Conservation (phyloP, 805 yeast species). For the Candida alai region DNA sequence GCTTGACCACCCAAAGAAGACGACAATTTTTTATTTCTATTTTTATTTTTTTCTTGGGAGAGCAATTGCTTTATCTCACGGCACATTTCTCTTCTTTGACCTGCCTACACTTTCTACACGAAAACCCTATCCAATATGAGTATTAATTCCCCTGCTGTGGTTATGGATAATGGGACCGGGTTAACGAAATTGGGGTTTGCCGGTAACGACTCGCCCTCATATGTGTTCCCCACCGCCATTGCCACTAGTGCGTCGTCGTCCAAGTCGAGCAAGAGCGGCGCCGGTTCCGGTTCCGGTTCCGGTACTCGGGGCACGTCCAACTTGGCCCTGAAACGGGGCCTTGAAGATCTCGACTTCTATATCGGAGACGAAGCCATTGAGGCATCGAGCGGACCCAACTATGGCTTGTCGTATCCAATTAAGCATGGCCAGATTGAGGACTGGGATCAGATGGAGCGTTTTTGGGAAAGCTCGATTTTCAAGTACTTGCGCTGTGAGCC, state of each 20-base stretch:
- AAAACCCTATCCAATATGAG: slow-evolving; percentile 37
- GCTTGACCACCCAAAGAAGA: too few relatives aligned
- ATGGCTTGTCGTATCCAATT: slow-evolving; percentile 86
- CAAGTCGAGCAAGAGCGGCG: slow-evolving; percentile 35
- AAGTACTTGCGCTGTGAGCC: slow-evolving; percentile 97
- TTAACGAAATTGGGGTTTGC: slow-evolving; percentile 96
- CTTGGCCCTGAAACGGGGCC: slow-evolving; percentile 72
- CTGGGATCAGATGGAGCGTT: slow-evolving; percentile 99
- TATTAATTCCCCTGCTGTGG: slow-evolving; percentile 85
- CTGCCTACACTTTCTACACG: too few relatives aligned
- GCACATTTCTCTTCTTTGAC: too few relatives aligned
- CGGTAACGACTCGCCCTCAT: slow-evolving; percentile 97
- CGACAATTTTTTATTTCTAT: too few relatives aligned
- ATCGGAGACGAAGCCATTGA: slow-evolving; percentile 94
- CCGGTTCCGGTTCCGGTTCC: slow-evolving; percentile 37
- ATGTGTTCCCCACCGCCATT: slow-evolving; percentile 95
- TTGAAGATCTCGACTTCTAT: slow-evolving; percentile 89
- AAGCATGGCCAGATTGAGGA: slow-evolving; percentile 98
- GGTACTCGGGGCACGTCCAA: slow-evolving; percentile 42
- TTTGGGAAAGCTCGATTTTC: slow-evolving; percentile 97
- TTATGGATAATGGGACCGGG: slow-evolving; percentile 99
- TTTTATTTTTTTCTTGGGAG: too few relatives aligned
- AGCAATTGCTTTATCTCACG: too few relatives aligned
- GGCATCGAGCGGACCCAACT: slow-evolving; percentile 88
- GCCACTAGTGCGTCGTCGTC: slow-evolving; percentile 60